Evolutionary conservation across 208 protist genomes (phyloP).

Genomic region (Spongospora subterranea): DNA sequence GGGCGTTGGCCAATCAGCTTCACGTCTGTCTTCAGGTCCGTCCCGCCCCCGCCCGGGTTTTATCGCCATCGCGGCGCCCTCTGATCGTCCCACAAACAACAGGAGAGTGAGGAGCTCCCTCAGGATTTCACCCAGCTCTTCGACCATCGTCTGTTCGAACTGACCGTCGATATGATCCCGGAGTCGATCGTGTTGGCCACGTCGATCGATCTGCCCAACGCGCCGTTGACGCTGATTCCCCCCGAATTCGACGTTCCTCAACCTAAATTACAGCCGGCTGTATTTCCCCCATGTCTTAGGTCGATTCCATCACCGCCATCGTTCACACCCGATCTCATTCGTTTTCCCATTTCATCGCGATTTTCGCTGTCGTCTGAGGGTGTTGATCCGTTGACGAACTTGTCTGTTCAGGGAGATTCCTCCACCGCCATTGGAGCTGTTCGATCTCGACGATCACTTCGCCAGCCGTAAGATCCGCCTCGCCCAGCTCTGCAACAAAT

Average conservation of each 20-base stretch:
- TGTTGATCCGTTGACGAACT: no score
- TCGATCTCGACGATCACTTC: slow-evolving; percentile 53
- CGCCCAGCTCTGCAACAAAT: slow-evolving; percentile 33
- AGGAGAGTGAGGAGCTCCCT: slow-evolving; percentile 33
- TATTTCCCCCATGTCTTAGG: slow-evolving; percentile 26
- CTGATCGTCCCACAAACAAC: no score
- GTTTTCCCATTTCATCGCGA: not conserved
- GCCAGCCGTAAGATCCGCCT: slow-evolving; percentile 10
- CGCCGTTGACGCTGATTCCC: slow-evolving; percentile 50
- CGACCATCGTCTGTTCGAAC: slow-evolving; percentile 35
- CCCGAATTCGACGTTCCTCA: slow-evolving; percentile 40
- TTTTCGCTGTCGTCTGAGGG: no score
- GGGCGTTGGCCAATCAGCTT: slow-evolving; percentile 12
- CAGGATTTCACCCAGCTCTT: slow-evolving; percentile 28
- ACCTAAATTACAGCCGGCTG: slow-evolving; percentile 30
- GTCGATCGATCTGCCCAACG: not conserved
- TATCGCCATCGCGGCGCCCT: not conserved
- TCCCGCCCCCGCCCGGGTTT: not conserved
- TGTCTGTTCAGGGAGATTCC: slow-evolving; percentile 16
- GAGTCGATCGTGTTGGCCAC: not conserved
- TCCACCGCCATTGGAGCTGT: slow-evolving; percentile 49
- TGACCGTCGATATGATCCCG: slow-evolving; percentile 31
- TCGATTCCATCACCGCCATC: not conserved
- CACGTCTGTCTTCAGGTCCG: not conserved
- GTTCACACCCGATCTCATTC: not conserved